phyloP scores from a whole-genome alignment of 495 filamentous ascomycete genomes.

The Friedmanniomyces simplex region DNA sequence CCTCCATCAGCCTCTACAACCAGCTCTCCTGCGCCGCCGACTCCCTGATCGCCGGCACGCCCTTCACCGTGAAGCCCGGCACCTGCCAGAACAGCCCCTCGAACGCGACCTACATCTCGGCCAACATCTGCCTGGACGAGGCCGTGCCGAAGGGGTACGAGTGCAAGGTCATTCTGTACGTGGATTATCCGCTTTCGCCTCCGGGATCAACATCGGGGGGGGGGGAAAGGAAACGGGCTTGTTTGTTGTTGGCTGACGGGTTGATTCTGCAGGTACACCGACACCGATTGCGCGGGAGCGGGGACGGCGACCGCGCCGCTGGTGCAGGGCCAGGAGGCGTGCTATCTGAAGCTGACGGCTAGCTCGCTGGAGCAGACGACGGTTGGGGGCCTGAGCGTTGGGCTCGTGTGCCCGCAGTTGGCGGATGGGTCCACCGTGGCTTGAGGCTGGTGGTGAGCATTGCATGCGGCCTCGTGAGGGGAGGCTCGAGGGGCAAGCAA shows the following conservation, averaged over 20 bases:
- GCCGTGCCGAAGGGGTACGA: not conserved
- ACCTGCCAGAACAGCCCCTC: not conserved
- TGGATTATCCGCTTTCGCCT: not conserved
- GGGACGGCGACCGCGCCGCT: not conserved
- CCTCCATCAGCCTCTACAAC: not conserved
- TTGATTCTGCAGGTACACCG: not conserved
- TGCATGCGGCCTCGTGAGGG: no score
- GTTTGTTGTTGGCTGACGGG: no score
- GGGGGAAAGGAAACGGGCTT: no score
- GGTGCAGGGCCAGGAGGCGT: not conserved
- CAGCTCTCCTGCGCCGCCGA: not conserved
- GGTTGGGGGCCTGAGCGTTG: not conserved
- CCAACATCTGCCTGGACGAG: not conserved
- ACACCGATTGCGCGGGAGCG: not conserved
- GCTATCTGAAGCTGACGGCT: not conserved
- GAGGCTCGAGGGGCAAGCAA: no score
- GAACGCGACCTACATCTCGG: not conserved
- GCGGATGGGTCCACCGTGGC: not conserved
- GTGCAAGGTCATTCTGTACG: constrained; percentile 1
- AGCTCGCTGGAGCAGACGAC: not conserved
- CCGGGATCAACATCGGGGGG: no score
- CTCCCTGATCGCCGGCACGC: not conserved
- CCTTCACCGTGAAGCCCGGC: not conserved
- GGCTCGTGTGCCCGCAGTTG: not conserved
- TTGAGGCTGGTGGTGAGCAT: no score